phyloP scores from a whole-genome alignment of 129 eudicot genomes.

The Kitagawia praeruptora region DNA sequence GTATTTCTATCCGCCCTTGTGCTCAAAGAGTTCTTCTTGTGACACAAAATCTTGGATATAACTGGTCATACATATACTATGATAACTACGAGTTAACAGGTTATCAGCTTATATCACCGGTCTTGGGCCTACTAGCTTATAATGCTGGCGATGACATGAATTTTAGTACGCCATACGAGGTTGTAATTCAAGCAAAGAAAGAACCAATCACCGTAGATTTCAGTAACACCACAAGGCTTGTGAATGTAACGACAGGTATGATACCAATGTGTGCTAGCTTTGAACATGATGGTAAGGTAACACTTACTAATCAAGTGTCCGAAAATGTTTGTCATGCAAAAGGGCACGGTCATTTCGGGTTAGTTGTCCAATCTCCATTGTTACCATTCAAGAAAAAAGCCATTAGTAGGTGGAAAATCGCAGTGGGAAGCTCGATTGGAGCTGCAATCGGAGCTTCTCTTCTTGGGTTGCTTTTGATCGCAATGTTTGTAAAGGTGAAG shows the following conservation, averaged over 20 bases:
- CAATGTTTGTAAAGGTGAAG: slow-evolving; percentile 74
- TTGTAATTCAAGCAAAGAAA: slow-evolving; percentile 30
- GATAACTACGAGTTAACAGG: slow-evolving; percentile 55
- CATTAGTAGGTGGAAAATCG: slow-evolving; percentile 59
- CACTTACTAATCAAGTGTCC: slow-evolving; percentile 43
- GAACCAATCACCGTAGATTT: slow-evolving; percentile 58
- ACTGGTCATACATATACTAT: slow-evolving; percentile 75
- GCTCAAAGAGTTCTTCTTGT: slow-evolving; percentile 64
- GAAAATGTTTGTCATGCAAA: slow-evolving; percentile 51
- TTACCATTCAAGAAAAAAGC: slow-evolving; percentile 42
- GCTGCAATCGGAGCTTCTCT: slow-evolving; percentile 70
- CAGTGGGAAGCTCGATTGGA: slow-evolving; percentile 63
- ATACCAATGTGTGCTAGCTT: slow-evolving; percentile 72
- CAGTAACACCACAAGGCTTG: slow-evolving; percentile 24
- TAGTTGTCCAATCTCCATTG: slow-evolving; percentile 65
- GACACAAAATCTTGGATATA: slow-evolving; percentile 64
- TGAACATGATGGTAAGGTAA: slow-evolving; percentile 64
- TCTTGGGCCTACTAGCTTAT: slow-evolving; percentile 73
- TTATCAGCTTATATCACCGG: slow-evolving; percentile 73
- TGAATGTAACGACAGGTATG: slow-evolving; percentile 27
- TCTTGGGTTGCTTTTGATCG: slow-evolving; percentile 55
- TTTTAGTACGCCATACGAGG: slow-evolving; percentile 47
- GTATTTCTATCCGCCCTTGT: slow-evolving; percentile 55
- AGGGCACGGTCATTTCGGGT: slow-evolving; percentile 70
- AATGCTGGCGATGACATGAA: slow-evolving; percentile 44